Evolutionary conservation across 495 filamentous ascomycete species (phyloP).

Genomic region (Podospora appendiculata): DNA sequence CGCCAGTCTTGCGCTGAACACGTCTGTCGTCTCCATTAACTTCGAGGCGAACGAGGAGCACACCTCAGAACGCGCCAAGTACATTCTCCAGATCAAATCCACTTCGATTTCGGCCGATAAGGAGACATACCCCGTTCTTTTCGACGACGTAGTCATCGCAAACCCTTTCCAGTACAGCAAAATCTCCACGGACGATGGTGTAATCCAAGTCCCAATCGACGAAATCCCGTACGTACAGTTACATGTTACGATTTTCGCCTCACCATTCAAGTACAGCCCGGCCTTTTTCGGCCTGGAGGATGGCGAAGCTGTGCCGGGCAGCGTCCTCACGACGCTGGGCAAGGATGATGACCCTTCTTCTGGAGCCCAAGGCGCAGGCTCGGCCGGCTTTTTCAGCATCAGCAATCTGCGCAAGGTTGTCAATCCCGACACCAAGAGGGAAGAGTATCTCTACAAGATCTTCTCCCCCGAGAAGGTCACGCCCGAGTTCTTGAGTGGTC

Average conservation of each 20-base stretch:
- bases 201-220: conserved; percentile 50
- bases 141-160: conserved; percentile 75
- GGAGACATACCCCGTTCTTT: conserved; percentile 35
- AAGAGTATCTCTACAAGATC: conserved; percentile 90
- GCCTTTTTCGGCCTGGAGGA: conserved; percentile 58
- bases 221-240: conserved; percentile 73
- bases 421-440: conserved; percentile 43
- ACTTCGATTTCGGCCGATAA: conserved; percentile 17
- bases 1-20: conserved; percentile 59
- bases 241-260: conserved; percentile 84
- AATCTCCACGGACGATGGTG: conserved; percentile 38
- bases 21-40: conserved; percentile 54
- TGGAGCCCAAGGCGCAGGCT: conserved; percentile 51
- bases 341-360: conserved; percentile 40
- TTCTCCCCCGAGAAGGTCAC: conserved; percentile 72
- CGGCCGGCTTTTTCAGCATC: conserved; percentile 78
- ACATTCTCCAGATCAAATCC: conserved; percentile 40
- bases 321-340: conserved; percentile 79
- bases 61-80: conserved; percentile 27
- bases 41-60: conserved; percentile 21
- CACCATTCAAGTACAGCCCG: conserved; percentile 58
- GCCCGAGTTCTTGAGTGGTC: conserved; percentile 48
- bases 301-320: conserved; percentile 50
- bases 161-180: conserved; percentile 64
- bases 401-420: conserved; percentile 60